Evolutionary conservation across 306 rosid species (phyloP).

Genomic region (Alnus glutinosa): DNA sequence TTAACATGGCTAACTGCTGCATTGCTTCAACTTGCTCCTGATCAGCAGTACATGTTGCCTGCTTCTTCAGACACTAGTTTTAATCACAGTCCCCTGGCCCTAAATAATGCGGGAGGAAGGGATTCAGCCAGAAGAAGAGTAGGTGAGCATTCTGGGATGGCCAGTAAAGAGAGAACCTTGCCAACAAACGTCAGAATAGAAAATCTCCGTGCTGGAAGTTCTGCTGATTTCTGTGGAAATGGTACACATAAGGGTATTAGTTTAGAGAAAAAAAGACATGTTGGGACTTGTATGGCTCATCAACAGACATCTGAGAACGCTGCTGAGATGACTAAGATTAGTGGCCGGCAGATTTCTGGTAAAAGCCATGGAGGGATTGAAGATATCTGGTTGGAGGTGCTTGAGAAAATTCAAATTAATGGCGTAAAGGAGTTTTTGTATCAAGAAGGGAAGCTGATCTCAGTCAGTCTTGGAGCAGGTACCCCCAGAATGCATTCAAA

Average conservation of each 20-base stretch:
- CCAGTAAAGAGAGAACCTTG: constrained; percentile 47
- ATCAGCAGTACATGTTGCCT: constrained; percentile 89
- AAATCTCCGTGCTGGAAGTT: constrained; percentile 52
- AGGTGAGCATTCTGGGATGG: constrained; percentile 50
- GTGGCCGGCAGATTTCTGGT: constrained; percentile 49
- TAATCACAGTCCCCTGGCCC: constrained; percentile 70
- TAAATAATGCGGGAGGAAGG: constrained; percentile 47
- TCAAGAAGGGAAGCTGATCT: constrained; percentile 81
- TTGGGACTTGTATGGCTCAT: constrained; percentile 47
- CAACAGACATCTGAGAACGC: constrained; percentile 43
- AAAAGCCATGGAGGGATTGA: constrained; percentile 54
- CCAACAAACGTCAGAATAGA: constrained; percentile 49
- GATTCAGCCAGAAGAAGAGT: constrained; percentile 47
- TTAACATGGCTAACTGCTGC: constrained; percentile 98
- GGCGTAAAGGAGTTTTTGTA: constrained; percentile 74
- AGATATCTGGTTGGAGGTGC: constrained; percentile 92
- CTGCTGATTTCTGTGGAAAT: constrained; percentile 37
- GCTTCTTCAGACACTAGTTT: constrained; percentile 84
- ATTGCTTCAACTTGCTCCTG: constrained; percentile 98
- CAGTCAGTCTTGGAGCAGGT: constrained; percentile 93
- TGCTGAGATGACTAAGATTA: constrained; percentile 39
- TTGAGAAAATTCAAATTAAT: constrained; percentile 64
- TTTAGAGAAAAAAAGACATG: constrained; percentile 55
- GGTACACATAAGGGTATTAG: constrained; percentile 41
- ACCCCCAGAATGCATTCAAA: constrained; percentile 25